These are phyloP conservation scores for Hypomontagnella monticulosa DNA, from an alignment of 495 filamentous ascomycete species.

Conservation along the genomic window DNA sequence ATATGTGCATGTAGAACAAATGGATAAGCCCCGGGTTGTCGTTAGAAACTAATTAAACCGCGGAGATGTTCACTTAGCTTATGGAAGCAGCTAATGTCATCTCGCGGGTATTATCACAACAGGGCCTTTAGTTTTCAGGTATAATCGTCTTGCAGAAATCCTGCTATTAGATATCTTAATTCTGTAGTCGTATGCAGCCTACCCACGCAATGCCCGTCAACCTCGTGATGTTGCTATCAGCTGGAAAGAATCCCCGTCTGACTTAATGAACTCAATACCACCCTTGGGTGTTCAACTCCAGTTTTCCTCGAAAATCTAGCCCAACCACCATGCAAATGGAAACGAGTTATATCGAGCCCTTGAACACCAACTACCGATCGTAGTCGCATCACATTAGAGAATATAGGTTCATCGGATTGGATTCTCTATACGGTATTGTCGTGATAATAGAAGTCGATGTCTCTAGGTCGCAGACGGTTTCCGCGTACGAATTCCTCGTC, in stretches of 20 bases:
- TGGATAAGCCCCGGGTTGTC: background rate
- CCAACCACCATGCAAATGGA: slow-evolving; percentile 32
- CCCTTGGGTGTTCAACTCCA: slow-evolving; percentile 31
- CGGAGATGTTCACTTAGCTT: background rate
- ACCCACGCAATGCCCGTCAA: slow-evolving; percentile 22
- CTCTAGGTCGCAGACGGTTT: slow-evolving; percentile 79
- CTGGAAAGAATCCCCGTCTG: slow-evolving; percentile 27
- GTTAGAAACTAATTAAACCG: background rate
- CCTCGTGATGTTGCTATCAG: slow-evolving; percentile 6
- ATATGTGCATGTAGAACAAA: too few relatives aligned
- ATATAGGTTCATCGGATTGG: slow-evolving; percentile 1
- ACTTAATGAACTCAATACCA: slow-evolving; percentile 12
- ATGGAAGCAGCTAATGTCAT: background rate
- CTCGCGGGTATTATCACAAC: background rate
- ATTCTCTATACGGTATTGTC: slow-evolving; percentile 78
- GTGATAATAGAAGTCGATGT: slow-evolving; percentile 89
- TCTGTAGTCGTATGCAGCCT: slow-evolving; percentile 18
- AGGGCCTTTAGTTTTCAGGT: slow-evolving; percentile 56
- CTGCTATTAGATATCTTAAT: slow-evolving; percentile 14
- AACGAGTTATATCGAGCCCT: slow-evolving; percentile 28
- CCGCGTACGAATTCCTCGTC: slow-evolving; percentile 85
- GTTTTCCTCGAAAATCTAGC: slow-evolving; percentile 21
- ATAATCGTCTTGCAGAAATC: background rate
- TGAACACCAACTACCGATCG: slow-evolving; percentile 13
- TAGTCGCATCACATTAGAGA: background rate